A percentile compares a stretch with the other conserved stretches of the same genome.
Evolutionary conservation across 345 rosid species (phyloP).

Genomic region (Acer yangbiense): DNA sequence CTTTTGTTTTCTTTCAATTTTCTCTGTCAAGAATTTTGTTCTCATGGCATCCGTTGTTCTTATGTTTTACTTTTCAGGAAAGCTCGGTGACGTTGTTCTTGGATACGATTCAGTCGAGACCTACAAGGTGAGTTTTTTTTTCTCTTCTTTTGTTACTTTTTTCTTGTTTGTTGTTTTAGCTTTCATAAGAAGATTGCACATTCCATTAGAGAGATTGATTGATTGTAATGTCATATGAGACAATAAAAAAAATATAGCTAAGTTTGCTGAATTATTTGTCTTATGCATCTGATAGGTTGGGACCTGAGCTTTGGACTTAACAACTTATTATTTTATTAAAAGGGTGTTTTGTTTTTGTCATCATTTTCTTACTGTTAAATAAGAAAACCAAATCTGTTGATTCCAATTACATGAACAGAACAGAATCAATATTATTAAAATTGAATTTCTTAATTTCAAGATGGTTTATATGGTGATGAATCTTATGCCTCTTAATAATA

Average conservation of each 20-base stretch:
- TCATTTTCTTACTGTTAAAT: background rate
- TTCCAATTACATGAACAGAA: background rate
- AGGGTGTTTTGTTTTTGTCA: background rate
- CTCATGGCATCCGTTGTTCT: background rate
- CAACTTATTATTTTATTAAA: background rate
- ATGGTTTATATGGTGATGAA: background rate
- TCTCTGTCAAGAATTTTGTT: background rate
- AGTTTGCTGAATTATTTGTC: background rate
- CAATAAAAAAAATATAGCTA: background rate
- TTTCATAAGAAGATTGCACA: background rate
- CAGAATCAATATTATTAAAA: background rate
- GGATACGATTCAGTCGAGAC: constrained; percentile 68
- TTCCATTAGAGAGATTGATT: background rate
- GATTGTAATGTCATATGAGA: background rate
- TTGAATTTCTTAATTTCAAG: background rate
- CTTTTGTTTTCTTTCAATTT: background rate
- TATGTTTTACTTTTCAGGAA: constrained; percentile 51
- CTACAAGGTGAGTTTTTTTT: constrained; percentile 48
- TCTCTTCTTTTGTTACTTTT: background rate
- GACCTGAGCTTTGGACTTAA: constrained; percentile 1
- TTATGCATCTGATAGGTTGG: constrained; percentile 1
- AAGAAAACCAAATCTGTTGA: background rate
- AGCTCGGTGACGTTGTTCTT: constrained; percentile 67
- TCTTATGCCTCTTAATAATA: background rate
- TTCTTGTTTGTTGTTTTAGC: background rate